Percentiles rank a stretch among this genome's conserved stretches.
phyloP scores from a whole-genome alignment of 345 rosid species.

The Lepidium didymum region DNA sequence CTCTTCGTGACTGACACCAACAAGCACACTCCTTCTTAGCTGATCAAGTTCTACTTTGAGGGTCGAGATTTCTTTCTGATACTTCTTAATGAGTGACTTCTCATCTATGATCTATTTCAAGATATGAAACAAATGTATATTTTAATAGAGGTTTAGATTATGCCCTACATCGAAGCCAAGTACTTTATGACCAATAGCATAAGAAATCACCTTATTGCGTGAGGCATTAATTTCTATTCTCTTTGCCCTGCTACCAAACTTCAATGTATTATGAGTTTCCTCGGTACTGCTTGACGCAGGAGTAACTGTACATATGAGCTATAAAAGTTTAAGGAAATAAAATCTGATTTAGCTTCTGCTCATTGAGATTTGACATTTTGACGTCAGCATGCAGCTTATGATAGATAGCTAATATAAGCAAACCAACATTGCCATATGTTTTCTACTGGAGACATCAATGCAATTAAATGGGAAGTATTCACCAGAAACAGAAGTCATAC shows the following conservation, averaged over 20 bases:
- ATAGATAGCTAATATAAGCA: not conserved
- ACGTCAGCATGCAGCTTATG: not conserved
- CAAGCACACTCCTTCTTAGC: slow-evolving; percentile 68
- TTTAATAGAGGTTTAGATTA: not conserved
- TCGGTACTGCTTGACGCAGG: slow-evolving; percentile 97
- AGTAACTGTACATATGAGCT: slow-evolving; percentile 98
- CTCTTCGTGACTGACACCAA: slow-evolving; percentile 93
- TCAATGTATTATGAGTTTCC: slow-evolving; percentile 96
- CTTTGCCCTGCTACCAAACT: slow-evolving; percentile 98
- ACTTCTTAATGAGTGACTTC: slow-evolving; percentile 93
- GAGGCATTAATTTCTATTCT: slow-evolving; percentile 92
- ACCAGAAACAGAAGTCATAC: slow-evolving; percentile 46
- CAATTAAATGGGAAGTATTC: slow-evolving; percentile 14
- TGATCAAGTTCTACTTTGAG: slow-evolving; percentile 94
- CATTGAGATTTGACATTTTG: not conserved
- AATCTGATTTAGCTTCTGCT: not conserved
- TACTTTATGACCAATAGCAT: not conserved
- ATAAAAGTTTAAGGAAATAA: slow-evolving; percentile 17
- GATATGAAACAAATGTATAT: not conserved
- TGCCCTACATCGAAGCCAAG: not conserved
- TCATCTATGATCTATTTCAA: slow-evolving; percentile 74
- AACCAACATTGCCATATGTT: not conserved
- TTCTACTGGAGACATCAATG: not conserved
- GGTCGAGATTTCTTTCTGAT: slow-evolving; percentile 86
- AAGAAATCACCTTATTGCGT: slow-evolving; percentile 70